Conservation (phyloP, 768 basidiomycete species). For the Russula sp. region DNA sequence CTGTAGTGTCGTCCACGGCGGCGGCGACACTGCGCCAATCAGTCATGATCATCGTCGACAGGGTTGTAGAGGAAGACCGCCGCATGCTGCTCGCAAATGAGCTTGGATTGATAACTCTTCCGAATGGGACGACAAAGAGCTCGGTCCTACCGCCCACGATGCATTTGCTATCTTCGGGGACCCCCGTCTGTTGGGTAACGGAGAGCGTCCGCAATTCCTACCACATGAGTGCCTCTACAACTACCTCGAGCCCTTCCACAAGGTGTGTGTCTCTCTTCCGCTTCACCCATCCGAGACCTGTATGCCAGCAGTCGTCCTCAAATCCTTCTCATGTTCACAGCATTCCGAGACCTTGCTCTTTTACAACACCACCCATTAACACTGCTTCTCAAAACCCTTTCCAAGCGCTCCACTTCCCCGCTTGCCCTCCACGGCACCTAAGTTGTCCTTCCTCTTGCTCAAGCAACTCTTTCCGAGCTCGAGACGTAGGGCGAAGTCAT, state of each 20-base stretch:
- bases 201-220: no score
- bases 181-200: no score
- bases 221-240: slow-evolving; percentile 75
- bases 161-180: no score
- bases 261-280: slow-evolving; percentile 47
- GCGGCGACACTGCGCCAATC: slow-evolving; percentile 94
- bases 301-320: background rate
- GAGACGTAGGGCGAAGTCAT: slow-evolving; percentile 66
- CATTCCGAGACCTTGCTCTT: slow-evolving; percentile 81
- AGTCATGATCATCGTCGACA: slow-evolving; percentile 97
- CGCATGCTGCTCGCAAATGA: no score
- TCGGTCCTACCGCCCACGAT: slow-evolving; percentile 78
- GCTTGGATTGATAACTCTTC: no score
- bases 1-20: slow-evolving; percentile 95
- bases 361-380: slow-evolving; percentile 89
- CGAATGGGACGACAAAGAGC: slow-evolving; percentile 59
- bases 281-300: background rate
- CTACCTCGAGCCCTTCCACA: slow-evolving; percentile 81
- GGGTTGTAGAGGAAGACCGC: slow-evolving; percentile 77
- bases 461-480: slow-evolving; percentile 84
- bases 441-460: slow-evolving; percentile 87
- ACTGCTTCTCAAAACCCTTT: slow-evolving; percentile 79
- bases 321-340: slow-evolving; percentile 39
- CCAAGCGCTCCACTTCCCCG: slow-evolving; percentile 79
- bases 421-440: slow-evolving; percentile 87